Evolutionary conservation across 805 yeast species (phyloP).

Genomic region (Jamesozyma hellenica): DNA sequence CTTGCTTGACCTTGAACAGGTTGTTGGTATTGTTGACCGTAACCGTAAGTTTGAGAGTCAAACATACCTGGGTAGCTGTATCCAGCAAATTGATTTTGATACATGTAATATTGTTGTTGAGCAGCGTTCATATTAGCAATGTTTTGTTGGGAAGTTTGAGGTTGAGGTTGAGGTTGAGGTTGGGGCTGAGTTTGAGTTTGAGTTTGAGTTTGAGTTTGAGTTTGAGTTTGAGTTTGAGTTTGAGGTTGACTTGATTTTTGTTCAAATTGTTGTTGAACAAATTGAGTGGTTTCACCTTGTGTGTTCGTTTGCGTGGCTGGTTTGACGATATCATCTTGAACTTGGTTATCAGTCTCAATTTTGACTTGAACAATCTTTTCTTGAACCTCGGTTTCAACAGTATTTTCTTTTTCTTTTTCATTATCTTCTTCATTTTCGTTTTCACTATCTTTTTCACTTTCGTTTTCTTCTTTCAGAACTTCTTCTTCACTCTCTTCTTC

Average conservation of each 20-base stretch:
- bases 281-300: neutral
- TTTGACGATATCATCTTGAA: slow-evolving; percentile 15
- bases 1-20: slow-evolving; percentile 14
- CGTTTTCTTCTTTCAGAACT: slow-evolving; percentile 6
- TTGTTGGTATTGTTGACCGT: slow-evolving; percentile 19
- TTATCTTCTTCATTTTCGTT: neutral
- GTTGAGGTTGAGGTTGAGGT: slow-evolving; percentile 12
- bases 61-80: slow-evolving; percentile 29
- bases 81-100: slow-evolving; percentile 28
- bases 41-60: slow-evolving; percentile 26
- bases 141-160: slow-evolving; percentile 17
- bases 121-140: slow-evolving; percentile 21
- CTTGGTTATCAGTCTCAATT: slow-evolving; percentile 6
- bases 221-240: slow-evolving; percentile 3
- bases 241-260: slow-evolving; percentile 9
- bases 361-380: neutral
- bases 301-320: slow-evolving; percentile 12
- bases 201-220: slow-evolving; percentile 20
- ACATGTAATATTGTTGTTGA: slow-evolving; percentile 29
- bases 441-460: neutral
- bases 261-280: slow-evolving; percentile 8
- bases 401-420: neutral
- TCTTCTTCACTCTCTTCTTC: slow-evolving; percentile 4
- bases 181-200: slow-evolving; percentile 26
- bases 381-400: slow-evolving; percentile 3